phyloP scores from a whole-genome alignment of 1,139 yeast species.

The Torulaspora globosa region DNA sequence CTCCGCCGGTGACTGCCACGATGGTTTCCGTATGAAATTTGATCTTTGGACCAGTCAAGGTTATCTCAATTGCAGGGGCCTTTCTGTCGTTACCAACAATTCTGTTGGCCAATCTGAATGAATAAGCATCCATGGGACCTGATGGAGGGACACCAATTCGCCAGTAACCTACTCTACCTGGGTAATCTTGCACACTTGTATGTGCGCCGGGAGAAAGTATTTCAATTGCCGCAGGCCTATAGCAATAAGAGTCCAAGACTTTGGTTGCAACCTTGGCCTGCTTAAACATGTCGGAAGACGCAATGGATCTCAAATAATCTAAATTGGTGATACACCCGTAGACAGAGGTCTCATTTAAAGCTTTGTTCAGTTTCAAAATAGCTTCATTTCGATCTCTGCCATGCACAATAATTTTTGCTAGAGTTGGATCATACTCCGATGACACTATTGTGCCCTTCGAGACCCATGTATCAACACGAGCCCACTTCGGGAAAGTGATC shows the following conservation, averaged over 20 bases:
- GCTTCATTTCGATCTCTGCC: slow-evolving; percentile 88
- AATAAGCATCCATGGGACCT: slow-evolving; percentile 94
- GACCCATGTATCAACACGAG: slow-evolving; percentile 93
- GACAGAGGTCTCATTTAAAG: slow-evolving; percentile 79
- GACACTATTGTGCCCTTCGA: slow-evolving; percentile 83
- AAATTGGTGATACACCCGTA: slow-evolving; percentile 86
- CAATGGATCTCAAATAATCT: slow-evolving; percentile 83
- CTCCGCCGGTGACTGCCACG: slow-evolving; percentile 85
- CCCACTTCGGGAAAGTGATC: slow-evolving; percentile 80
- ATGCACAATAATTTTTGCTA: slow-evolving; percentile 93
- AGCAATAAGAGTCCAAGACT: slow-evolving; percentile 76
- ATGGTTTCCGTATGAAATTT: slow-evolving; percentile 76
- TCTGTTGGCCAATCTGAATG: slow-evolving; percentile 84
- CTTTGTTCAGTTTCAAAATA: slow-evolving; percentile 65
- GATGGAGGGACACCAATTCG: slow-evolving; percentile 95
- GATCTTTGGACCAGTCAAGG: slow-evolving; percentile 81
- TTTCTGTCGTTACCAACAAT: slow-evolving; percentile 78
- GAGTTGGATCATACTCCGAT: slow-evolving; percentile 93
- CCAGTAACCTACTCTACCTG: slow-evolving; percentile 91
- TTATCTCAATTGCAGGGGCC: slow-evolving; percentile 88
- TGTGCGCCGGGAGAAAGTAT: slow-evolving; percentile 84
- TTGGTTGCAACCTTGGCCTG: slow-evolving; percentile 82
- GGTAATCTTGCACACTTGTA: slow-evolving; percentile 93
- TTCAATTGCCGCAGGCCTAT: slow-evolving; percentile 80
- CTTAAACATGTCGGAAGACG: slow-evolving; percentile 77